Evolutionary conservation across 2,329 filamentous ascomycete genomes (phyloP), one percentile per base, ranked within the genome.

Genomic region (Phialophora macrospora): DNA sequence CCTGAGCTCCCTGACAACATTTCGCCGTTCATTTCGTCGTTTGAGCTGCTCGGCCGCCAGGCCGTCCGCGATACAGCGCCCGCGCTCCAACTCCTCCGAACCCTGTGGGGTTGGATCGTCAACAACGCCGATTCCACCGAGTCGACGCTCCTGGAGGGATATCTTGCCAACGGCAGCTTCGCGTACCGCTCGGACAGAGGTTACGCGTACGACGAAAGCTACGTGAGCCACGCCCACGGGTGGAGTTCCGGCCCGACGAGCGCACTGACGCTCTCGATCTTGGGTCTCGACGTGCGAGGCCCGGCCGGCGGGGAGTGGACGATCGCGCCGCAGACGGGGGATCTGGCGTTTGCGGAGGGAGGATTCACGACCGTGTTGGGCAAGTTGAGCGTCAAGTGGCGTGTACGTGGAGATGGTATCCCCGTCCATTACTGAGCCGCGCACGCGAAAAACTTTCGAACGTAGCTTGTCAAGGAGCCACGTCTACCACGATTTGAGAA

Each of bases 51-150:
- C 72, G 85, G 80, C 1, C 86, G 88, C 69, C 76, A 88, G 4
- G 74, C 77, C 0, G 80, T 80, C 0, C 73, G 48, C 48, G 48
- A 51, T 22, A 51, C 85, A 1, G 73, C 76, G 7, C 82, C 85
- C 41, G 85, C 86, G 0, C 75, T 89, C 0, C 78, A 84, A 11
- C 80, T 88, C 17, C 83, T 88, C 34, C 82, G 85, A 5, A 76
- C 77, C 8, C 80, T 79, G 56, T 88, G 86, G 86, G 86, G 86
- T 11, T 87, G 84, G 84, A 88, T 88, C 69, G 75, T 86, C 17
- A 78, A 82, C 65, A 81, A 87, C 64, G 79, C 81, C 0, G 82
- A 85, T 68, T 85, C 85, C n/a, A 87, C 86, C 0, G 78, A 82
- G 63, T 84, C 80, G 49, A 88, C 87, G 0, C 81, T 85, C 22